Conservation (phyloP, 345 rosid genomes). For the Pistacia vera region DNA sequence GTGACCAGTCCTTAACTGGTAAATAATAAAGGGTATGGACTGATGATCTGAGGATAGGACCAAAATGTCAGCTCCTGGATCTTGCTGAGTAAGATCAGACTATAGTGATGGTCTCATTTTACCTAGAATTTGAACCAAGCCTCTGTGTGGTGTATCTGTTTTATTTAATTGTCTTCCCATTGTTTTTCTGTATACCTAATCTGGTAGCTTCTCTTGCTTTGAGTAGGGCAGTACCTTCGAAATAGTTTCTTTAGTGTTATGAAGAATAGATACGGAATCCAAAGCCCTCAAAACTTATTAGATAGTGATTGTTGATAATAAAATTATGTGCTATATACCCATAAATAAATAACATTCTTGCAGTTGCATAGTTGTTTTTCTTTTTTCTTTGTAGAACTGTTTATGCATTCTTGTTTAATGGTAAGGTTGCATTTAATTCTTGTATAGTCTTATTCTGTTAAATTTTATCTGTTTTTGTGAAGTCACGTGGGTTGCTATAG, state of each 20-base stretch:
- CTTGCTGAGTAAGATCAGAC: not conserved
- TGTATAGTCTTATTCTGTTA: not conserved
- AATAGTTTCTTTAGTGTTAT: not conserved
- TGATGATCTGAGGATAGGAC: not conserved
- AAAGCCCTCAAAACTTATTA: not conserved
- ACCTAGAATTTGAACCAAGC: not conserved
- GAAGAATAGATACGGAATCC: not conserved
- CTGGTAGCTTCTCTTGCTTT: not conserved
- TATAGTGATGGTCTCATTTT: not conserved
- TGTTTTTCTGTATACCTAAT: not conserved
- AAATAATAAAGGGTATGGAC: not conserved
- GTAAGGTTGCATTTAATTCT: not conserved
- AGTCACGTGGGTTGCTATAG: not conserved
- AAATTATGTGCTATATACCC: not conserved
- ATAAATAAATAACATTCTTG: not conserved
- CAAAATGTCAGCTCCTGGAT: not conserved
- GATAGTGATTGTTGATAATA: constrained; percentile 2
- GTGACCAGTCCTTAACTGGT: not conserved
- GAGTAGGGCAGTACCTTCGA: not conserved
- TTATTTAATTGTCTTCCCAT: not conserved
- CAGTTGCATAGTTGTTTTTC: not conserved
- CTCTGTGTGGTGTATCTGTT: not conserved
- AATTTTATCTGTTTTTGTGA: not conserved
- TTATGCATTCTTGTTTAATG: not conserved
- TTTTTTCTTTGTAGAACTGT: not conserved